These are phyloP conservation scores for Aspergillus leporis DNA, from an alignment of 495 filamentous ascomycete genomes.

Conservation along the genomic window DNA sequence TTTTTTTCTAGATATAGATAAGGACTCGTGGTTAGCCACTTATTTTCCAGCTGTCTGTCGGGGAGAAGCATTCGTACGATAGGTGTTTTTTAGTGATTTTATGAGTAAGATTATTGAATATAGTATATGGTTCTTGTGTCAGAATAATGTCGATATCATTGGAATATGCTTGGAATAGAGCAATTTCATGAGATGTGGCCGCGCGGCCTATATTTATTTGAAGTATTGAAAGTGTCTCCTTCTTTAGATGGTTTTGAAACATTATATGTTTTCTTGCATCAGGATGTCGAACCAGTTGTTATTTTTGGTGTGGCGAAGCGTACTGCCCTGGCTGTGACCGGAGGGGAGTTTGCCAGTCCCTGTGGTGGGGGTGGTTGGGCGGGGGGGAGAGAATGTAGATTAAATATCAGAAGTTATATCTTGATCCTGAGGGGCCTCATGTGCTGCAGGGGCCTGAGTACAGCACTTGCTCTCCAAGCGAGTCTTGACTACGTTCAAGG, in stretches of 20 bases:
- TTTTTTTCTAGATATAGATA: no score
- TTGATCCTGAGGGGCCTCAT: not conserved
- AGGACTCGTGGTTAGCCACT: no score
- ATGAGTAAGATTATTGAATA: no score
- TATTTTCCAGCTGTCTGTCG: no score
- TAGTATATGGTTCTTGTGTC: no score
- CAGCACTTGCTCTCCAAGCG: not conserved
- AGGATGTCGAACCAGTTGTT: not conserved
- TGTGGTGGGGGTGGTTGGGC: not conserved
- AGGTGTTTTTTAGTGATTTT: no score
- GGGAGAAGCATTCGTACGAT: no score
- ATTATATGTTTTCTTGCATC: not conserved
- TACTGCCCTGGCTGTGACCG: conserved; percentile 1
- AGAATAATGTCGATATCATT: no score
- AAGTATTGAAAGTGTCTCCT: no score
- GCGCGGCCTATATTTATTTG: no score
- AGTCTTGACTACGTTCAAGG: not conserved
- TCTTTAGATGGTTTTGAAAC: not conserved
- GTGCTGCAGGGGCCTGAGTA: not conserved
- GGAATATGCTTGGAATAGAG: no score
- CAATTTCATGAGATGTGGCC: no score
- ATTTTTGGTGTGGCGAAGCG: not conserved
- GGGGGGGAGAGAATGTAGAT: not conserved
- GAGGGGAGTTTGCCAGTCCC: not conserved
- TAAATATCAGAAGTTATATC: not conserved